Base-by-base conservation (phyloP, 371 early-diverging fungal species). In the Mortierella sp. region DNA sequence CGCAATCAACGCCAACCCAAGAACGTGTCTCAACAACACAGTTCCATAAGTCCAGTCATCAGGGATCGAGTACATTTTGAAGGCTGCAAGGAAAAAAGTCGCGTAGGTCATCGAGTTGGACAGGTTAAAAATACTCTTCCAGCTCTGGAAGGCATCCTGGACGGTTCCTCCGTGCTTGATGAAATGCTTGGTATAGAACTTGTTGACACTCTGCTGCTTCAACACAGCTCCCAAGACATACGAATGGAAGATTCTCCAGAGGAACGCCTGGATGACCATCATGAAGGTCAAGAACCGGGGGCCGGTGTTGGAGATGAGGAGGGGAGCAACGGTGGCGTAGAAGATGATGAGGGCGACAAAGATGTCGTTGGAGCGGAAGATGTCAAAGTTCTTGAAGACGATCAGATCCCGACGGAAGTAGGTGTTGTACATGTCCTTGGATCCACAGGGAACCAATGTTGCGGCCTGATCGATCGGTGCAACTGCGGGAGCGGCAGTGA, bases 111-210 rank as follows among this genome's bases (percentile, higher is more conserved):
- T 97, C 18, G 93, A 90, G 44, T 95, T 90, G 0, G 95, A 93
- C 27, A 96, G 88, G 83, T 98, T 98, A 90, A 95, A 98, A n/a
- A 98, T 91, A 75, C 93, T 94, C 87, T 98, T 98, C 99, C 99
- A 99, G 89, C 95, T 96, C 73, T 93, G 88, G 83, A 98, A 98
- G 0, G 98, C 98, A 71, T 98, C 98, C 75, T 93, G 90, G 24
- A 92, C 90, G 70, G 93, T 94, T 16, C 95, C 96, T 38, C 99
- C 99, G 87, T 93, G 95, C 87, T 96, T 96, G 83, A 99, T 96
- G 80, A 96, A 98, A 89, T 97, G 97, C 71, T 96, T 93, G 5
- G 96, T 98, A 83, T 97, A 97, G 55, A 93, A 92, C 83, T 97
- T 96, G 80, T 89, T 87, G 14, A 89, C 89, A 71, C 96, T 96